These are phyloP conservation scores for Mucor circinelloides DNA, from an alignment of 371 early-diverging fungal genomes.

Conservation along the genomic window DNA sequence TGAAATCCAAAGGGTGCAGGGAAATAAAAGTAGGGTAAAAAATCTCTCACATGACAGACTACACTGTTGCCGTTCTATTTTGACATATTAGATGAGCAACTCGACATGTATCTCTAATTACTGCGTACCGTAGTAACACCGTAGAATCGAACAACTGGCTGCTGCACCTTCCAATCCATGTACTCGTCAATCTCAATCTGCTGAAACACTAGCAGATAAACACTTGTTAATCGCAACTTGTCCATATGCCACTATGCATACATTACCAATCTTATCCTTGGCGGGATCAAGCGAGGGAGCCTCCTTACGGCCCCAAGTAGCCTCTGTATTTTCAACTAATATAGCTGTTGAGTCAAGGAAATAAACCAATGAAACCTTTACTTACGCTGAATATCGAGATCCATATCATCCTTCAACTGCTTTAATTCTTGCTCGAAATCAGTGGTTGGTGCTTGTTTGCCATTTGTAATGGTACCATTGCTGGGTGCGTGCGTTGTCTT, in stretches of 20 bases:
- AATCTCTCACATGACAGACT: slow-evolving; percentile 91
- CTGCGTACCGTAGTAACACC: slow-evolving; percentile 85
- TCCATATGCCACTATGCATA: neutral
- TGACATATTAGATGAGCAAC: neutral
- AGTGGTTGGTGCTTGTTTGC: neutral
- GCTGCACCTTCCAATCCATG: slow-evolving; percentile 41
- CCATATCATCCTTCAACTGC: slow-evolving; percentile 16
- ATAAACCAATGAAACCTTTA: neutral
- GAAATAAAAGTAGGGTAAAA: slow-evolving; percentile 96
- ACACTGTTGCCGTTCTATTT: slow-evolving; percentile 82
- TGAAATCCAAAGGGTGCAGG: slow-evolving; percentile 84
- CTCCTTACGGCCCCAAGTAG: slow-evolving; percentile 35
- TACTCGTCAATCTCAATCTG: slow-evolving; percentile 93
- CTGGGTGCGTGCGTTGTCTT: neutral
- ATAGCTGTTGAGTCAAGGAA: neutral
- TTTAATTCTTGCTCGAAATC: slow-evolving; percentile 31
- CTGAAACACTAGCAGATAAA: slow-evolving; percentile 80
- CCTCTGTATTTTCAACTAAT: slow-evolving; percentile 25
- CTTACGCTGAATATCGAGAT: slow-evolving; percentile 10
- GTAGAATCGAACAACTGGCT: slow-evolving; percentile 80
- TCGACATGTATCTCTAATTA: neutral
- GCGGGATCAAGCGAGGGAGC: slow-evolving; percentile 32
- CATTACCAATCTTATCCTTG: slow-evolving; percentile 40
- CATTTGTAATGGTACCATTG: neutral
- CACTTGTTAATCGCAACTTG: neutral